Evolutionary conservation across 441 rosid genomes (phyloP), one percentile per base, ranked within the genome.

Genomic region (Pelargonium myrrhifolium): DNA sequence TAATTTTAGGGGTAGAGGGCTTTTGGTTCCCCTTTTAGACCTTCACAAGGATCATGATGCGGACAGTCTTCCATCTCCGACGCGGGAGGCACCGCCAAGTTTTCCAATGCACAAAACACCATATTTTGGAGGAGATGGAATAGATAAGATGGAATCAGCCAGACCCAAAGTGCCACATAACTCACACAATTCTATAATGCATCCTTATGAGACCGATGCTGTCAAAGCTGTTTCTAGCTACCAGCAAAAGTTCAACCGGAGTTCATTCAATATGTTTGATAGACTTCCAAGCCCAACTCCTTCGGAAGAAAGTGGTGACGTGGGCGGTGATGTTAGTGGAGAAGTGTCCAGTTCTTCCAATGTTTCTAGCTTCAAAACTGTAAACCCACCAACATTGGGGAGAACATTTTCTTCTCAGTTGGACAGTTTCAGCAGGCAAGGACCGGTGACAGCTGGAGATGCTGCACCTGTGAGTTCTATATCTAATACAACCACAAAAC

Each of bases 251-350:
- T 92, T 88, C 78, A 80, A 86, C 55, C 78, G 70, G 37, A 77
- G 74, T 69, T 81, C 93, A n/a, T 65, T 80, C 72, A 76, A 70
- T 74, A 71, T 72, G 59, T 74, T 60, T 43, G 84, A 84, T 66
- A 84, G 77, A 51, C 97, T 95, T 81, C 99, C 98, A 62, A 95
- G 99, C 66, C 99, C 99, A 60, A 95, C 99, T 28, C 98, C 98
- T 65, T 92, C 98, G 7, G 95, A 81, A 71, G 99, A 92, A 68
- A 82, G 86, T 64, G 82, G 76, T 60, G 80, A 74, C 70, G 83
- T 81, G 21, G 83, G 72, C 74, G 87, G 75, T 65, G 93, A 88
- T 71, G 69, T 55, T 70, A 75, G 83, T 67, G 96, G 79, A 53
- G 98, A 92, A 61, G 85, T 94, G 77, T 88, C 92, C 70, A 89